Conservation (phyloP, 148 eudicot genomes). For the Agrostemma githago region DNA sequence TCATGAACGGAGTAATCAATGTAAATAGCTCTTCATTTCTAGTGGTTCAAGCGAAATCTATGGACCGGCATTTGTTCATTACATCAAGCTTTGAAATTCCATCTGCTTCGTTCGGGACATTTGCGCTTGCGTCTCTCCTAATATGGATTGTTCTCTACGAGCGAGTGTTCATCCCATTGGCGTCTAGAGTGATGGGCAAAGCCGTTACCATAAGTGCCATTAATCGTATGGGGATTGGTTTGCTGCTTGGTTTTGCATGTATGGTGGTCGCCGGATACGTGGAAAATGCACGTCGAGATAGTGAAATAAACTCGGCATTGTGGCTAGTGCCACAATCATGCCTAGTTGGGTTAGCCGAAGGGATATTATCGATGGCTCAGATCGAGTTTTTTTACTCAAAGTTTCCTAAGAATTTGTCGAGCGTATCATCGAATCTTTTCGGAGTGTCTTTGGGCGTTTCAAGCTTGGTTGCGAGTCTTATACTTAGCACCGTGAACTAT, state of each 20-base stretch:
- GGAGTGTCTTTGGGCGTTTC: slow-evolving; percentile 11
- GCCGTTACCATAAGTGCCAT: slow-evolving; percentile 12
- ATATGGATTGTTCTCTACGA: slow-evolving; percentile 35
- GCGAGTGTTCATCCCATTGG: slow-evolving; percentile 30
- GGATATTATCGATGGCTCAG: slow-evolving; percentile 13
- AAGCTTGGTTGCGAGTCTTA: slow-evolving; percentile 19
- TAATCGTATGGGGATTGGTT: slow-evolving; percentile 34
- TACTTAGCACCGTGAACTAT: slow-evolving; percentile 8
- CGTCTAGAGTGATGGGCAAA: slow-evolving; percentile 28
- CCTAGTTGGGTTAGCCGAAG: slow-evolving; percentile 23
- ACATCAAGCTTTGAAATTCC: slow-evolving; percentile 36
- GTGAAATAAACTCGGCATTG: slow-evolving; percentile 2
- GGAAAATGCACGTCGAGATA: slow-evolving; percentile 28
- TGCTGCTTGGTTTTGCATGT: slow-evolving; percentile 18
- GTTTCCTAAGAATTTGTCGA: slow-evolving; percentile 29
- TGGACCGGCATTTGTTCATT: slow-evolving; percentile 35
- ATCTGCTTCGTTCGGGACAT: slow-evolving; percentile 33
- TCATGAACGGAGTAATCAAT: slow-evolving; percentile 19
- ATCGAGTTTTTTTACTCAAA: slow-evolving; percentile 26
- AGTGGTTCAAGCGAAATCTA: slow-evolving; percentile 35
- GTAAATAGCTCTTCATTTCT: slow-evolving; percentile 21
- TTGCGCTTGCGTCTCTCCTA: slow-evolving; percentile 20
- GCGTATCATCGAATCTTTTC: slow-evolving; percentile 19
- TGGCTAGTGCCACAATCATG: slow-evolving; percentile 29
- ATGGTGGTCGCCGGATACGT: slow-evolving; percentile 19